phyloP scores from a whole-genome alignment of 768 basidiomycete species.

The Pulveroboletus sp. region DNA sequence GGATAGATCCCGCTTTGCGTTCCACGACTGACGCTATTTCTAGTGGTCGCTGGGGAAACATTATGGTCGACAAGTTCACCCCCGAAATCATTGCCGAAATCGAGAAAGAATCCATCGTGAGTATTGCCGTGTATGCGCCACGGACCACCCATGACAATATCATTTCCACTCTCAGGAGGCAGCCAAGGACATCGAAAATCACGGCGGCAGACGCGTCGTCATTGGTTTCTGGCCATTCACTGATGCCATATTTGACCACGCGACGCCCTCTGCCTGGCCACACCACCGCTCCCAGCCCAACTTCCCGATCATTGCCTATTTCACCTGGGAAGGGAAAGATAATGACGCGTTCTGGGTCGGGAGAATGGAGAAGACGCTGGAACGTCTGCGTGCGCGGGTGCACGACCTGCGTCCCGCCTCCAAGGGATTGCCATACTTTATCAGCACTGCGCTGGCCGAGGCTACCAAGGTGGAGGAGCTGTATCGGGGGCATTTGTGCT shows the following conservation, averaged over 20 bases:
- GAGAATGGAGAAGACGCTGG: conserved; percentile 1
- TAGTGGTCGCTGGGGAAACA: conserved; percentile 11
- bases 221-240: conserved; percentile 17
- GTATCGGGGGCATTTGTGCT: conserved; percentile 4
- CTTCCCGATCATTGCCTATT: conserved; percentile 11
- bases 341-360: conserved; percentile 12
- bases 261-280: conserved; percentile 15
- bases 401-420: neutral
- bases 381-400: neutral
- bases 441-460: conserved; percentile 8
- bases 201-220: neutral
- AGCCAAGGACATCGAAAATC: neutral
- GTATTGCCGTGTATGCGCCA: neutral
- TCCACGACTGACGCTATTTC: neutral
- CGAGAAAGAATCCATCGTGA: neutral
- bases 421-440: conserved; percentile 3
- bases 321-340: conserved; percentile 10
- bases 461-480: conserved; percentile 1
- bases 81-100: neutral
- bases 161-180: neutral
- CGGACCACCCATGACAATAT: too few species aligned
- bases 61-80: conserved; percentile 10
- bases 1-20: neutral
- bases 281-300: conserved; percentile 7
- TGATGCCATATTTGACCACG: conserved; percentile 8